A percentile compares a stretch with the other conserved stretches of the same genome.
Conservation (phyloP, 345 rosid genomes). For the Cochlearia excelsa region DNA sequence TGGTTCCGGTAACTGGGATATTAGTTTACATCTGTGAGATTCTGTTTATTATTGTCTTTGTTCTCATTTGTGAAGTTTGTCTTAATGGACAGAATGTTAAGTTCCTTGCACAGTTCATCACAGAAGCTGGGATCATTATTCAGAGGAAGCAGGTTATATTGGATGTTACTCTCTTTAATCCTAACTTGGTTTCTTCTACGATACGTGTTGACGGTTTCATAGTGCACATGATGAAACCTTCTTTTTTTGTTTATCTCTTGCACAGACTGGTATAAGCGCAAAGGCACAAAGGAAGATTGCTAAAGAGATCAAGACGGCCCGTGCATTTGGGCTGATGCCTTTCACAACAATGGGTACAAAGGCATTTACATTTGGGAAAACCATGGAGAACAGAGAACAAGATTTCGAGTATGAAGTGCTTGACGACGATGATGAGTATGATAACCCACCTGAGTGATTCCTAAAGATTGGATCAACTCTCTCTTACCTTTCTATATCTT, state of each 20-base stretch:
- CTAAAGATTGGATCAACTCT: neutral
- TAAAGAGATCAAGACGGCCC: slow-evolving; percentile 89
- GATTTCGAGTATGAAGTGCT: slow-evolving; percentile 52
- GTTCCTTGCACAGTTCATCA: slow-evolving; percentile 80
- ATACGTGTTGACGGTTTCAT: neutral
- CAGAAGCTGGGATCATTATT: slow-evolving; percentile 78
- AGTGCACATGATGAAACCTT: slow-evolving; percentile 4
- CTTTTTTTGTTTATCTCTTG: slow-evolving; percentile 18
- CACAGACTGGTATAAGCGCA: slow-evolving; percentile 83
- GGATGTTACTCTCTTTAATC: slow-evolving; percentile 10
- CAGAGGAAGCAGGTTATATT: slow-evolving; percentile 68
- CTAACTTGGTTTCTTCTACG: slow-evolving; percentile 1
- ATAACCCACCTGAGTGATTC: slow-evolving; percentile 8
- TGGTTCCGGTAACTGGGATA: neutral
- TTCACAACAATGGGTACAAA: slow-evolving; percentile 95
- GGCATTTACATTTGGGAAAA: slow-evolving; percentile 54
- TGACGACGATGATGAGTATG: slow-evolving; percentile 32
- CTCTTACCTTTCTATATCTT: neutral
- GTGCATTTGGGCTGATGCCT: slow-evolving; percentile 91
- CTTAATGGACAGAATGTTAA: slow-evolving; percentile 65
- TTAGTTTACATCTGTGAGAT: slow-evolving; percentile 10
- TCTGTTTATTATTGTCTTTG: neutral
- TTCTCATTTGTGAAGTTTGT: slow-evolving; percentile 13
- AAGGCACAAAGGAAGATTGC: slow-evolving; percentile 94
- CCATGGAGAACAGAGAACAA: slow-evolving; percentile 57